phyloP scores from a whole-genome alignment of 805 yeast genomes.

The Zygoascus bituminiphila region DNA sequence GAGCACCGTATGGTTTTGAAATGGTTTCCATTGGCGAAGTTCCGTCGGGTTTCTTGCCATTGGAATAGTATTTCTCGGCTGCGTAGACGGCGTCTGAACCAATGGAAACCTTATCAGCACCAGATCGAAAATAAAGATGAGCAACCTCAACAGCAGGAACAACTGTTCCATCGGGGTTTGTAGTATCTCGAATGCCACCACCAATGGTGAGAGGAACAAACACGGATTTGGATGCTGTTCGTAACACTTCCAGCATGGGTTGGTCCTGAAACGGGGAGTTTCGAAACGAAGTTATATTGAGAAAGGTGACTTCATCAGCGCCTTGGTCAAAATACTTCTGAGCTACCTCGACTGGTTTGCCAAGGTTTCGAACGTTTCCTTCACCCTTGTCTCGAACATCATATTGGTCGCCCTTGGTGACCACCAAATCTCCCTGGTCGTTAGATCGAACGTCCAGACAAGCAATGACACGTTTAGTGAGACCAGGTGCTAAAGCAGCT shows the following conservation, averaged over 20 bases:
- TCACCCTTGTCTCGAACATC: constrained; percentile 70
- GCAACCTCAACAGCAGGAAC: constrained; percentile 90
- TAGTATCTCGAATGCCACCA: constrained; percentile 90
- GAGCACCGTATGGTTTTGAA: constrained; percentile 85
- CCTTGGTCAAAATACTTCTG: constrained; percentile 87
- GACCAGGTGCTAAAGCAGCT: constrained; percentile 36
- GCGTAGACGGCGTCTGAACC: constrained; percentile 96
- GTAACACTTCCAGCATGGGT: constrained; percentile 90
- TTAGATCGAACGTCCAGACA: constrained; percentile 95
- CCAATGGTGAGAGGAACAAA: constrained; percentile 98
- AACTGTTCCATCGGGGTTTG: constrained; percentile 66
- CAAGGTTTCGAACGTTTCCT: constrained; percentile 73
- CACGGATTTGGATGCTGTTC: constrained; percentile 74
- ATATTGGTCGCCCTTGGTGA: constrained; percentile 97
- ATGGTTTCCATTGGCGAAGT: constrained; percentile 87
- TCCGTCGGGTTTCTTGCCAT: constrained; percentile 55
- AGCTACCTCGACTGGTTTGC: constrained; percentile 94
- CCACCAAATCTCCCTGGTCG: constrained; percentile 91
- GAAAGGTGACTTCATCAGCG: constrained; percentile 92
- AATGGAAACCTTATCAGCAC: constrained; percentile 96
- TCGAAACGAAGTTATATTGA: constrained; percentile 92
- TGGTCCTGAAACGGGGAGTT: constrained; percentile 87
- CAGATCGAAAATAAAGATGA: constrained; percentile 82
- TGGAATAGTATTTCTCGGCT: constrained; percentile 70
- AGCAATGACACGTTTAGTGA: constrained; percentile 88